Evolutionary conservation across 495 filamentous ascomycete genomes (phyloP), one percentile per base, ranked within the genome.

Genomic region (Penicillium pancosmium): DNA sequence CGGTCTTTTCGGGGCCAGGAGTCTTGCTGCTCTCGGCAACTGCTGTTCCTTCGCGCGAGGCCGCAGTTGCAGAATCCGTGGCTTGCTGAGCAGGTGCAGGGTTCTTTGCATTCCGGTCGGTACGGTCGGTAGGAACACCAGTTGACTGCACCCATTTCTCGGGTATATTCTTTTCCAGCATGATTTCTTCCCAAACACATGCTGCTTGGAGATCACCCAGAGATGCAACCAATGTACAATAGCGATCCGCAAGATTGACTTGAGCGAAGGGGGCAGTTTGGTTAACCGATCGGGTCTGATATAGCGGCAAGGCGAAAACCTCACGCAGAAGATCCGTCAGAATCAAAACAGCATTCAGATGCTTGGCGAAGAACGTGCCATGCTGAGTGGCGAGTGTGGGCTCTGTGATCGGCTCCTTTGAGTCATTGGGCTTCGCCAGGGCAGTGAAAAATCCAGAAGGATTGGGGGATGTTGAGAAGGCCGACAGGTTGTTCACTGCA

Each of bases 211-310:
- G 78, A 27, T 84, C 82, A 9, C 91, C 92, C 15, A 98, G 80
- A 34, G 83, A 83, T 47, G 83, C 80, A 44, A 93, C 80, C 18
- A 96, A 75, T 21, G 76, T 69, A 38, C 79, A 74, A 68, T 94
- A 96, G 58, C 87, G 85, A 70, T 97, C 92, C 21, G 87, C 87
- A 43, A 95, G 79, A 62, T 92, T 93, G 58, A 94, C 83, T 50
- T 85, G 84, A 54, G 80, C 78, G 79, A 85, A 96, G 40, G 78
- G 78, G 62, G 78, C 85, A 7, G 62, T 66, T 43, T 73, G 68
- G 33, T 84, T 78, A 23, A 73, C 80, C 12, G 83, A 76, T 16
- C 87, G 80, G 18, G 80, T 79, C 60, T 84, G 91, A 73, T 83
- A 87, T 71, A 78, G 71, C 11, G 86, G 82, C 53, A 79, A 71